Percentiles rank a stretch among this genome's conserved stretches.
Evolutionary conservation across 257 asterid genomes (phyloP).

Genomic region (Solanum peruvianum): DNA sequence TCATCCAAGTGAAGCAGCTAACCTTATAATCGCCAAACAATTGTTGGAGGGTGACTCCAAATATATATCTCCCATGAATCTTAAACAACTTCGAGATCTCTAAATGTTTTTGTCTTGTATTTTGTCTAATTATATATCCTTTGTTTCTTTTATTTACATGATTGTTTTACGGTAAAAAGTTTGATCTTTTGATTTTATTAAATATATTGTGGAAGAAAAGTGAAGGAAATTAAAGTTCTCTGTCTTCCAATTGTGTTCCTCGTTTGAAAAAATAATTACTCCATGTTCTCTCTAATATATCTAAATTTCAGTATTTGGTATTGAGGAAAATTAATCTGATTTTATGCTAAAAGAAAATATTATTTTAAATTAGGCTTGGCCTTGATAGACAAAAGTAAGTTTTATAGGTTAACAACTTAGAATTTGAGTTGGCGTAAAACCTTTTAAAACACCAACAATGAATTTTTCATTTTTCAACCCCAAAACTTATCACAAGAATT

Average conservation of each 20-base stretch:
- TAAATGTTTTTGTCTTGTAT: constrained; percentile 7
- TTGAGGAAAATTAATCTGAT: not conserved
- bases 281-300: not conserved
- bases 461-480: not conserved
- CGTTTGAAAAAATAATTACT: not conserved
- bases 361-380: not conserved
- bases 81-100: constrained; percentile 63
- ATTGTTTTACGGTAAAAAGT: not conserved
- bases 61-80: constrained; percentile 61
- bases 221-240: not conserved
- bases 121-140: not conserved
- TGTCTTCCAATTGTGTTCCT: not conserved
- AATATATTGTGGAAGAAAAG: not conserved
- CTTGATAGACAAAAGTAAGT: not conserved
- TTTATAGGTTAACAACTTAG: not conserved
- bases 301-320: not conserved
- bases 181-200: not conserved
- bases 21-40: constrained; percentile 69
- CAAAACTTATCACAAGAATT: not conserved
- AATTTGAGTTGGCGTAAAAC: not conserved
- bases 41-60: constrained; percentile 52
- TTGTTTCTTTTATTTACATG: not conserved
- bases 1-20: constrained; percentile 92
- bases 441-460: not conserved
- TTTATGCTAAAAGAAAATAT: not conserved